Conservation (phyloP, 257 asterid genomes). For the Forsythia viridissima region DNA sequence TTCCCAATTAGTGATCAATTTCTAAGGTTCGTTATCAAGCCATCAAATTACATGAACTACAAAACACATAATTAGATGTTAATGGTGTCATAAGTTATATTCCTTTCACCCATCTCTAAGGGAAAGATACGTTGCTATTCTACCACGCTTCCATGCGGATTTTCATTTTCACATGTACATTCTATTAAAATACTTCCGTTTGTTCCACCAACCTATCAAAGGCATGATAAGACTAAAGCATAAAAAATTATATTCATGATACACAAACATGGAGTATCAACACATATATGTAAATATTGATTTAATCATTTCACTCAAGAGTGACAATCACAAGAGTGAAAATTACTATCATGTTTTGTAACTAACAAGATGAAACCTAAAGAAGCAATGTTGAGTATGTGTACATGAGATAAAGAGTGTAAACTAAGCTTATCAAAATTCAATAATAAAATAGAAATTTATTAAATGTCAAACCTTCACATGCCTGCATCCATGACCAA, state of each 20-base stretch:
- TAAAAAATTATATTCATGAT: not conserved
- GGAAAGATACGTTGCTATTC: not conserved
- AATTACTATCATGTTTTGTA: not conserved
- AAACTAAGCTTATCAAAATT: not conserved
- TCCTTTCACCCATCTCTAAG: conserved; percentile 9
- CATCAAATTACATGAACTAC: conserved; percentile 20
- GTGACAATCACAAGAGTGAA: not conserved
- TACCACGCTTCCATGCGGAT: not conserved
- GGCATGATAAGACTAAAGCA: not conserved
- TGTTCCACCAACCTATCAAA: conserved; percentile 20
- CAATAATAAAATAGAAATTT: not conserved
- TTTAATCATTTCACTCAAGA: conserved; percentile 1
- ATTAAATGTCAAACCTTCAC: not conserved
- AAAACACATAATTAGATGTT: conserved; percentile 20
- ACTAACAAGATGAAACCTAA: not conserved
- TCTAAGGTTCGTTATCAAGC: conserved; percentile 1
- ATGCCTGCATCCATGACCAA: not conserved
- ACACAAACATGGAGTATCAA: conserved; percentile 5
- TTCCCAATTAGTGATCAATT: conserved; percentile 11
- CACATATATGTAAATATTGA: conserved; percentile 8
- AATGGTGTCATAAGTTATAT: not conserved
- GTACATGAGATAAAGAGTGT: not conserved
- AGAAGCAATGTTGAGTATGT: not conserved
- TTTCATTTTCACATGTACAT: conserved; percentile 13
- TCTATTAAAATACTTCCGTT: conserved; percentile 14